Evolutionary conservation across 139 green algal genomes (phyloP).

Genomic region (Chlorella sp.): DNA sequence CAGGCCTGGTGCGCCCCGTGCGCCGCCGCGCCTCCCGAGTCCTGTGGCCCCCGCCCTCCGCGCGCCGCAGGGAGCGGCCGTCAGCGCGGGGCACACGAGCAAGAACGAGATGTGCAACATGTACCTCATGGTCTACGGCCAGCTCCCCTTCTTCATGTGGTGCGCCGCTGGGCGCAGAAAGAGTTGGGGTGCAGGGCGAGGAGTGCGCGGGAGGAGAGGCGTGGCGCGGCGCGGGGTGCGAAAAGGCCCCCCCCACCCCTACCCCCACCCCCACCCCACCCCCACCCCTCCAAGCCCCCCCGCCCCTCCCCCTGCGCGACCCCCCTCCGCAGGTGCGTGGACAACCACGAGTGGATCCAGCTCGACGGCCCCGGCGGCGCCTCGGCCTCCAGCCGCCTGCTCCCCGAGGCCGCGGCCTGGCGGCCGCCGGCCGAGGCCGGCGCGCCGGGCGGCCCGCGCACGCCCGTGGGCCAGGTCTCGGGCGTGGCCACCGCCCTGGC

Average conservation of each 20-base stretch:
- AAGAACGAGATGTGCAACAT: slow-evolving; percentile 96
- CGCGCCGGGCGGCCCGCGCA: too few relatives aligned
- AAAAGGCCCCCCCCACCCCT: too few relatives aligned
- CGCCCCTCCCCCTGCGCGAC: too few relatives aligned
- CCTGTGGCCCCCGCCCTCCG: neutral
- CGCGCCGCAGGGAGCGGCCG: neutral
- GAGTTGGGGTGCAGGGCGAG: too few relatives aligned
- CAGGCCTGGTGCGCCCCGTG: too few relatives aligned
- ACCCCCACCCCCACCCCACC: too few relatives aligned
- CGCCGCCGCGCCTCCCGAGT: too few relatives aligned
- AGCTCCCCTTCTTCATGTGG: slow-evolving; percentile 48
- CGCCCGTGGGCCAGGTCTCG: slow-evolving; percentile 33
- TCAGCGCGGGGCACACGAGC: slow-evolving; percentile 23
- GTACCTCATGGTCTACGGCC: slow-evolving; percentile 75
- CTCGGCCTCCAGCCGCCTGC: neutral
- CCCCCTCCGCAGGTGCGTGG: too few relatives aligned
- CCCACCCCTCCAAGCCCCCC: too few relatives aligned
- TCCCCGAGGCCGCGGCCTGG: slow-evolving; percentile 9
- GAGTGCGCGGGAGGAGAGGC: too few relatives aligned
- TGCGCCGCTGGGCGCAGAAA: too few relatives aligned
- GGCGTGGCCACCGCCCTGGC: slow-evolving; percentile 37
- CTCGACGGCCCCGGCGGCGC: slow-evolving; percentile 6
- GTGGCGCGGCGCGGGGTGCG: too few relatives aligned
- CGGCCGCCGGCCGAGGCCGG: slow-evolving; percentile 15
- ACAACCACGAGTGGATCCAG: slow-evolving; percentile 3